Conservation (phyloP, 768 basidiomycete species). For the Boletus coccyginus region DNA sequence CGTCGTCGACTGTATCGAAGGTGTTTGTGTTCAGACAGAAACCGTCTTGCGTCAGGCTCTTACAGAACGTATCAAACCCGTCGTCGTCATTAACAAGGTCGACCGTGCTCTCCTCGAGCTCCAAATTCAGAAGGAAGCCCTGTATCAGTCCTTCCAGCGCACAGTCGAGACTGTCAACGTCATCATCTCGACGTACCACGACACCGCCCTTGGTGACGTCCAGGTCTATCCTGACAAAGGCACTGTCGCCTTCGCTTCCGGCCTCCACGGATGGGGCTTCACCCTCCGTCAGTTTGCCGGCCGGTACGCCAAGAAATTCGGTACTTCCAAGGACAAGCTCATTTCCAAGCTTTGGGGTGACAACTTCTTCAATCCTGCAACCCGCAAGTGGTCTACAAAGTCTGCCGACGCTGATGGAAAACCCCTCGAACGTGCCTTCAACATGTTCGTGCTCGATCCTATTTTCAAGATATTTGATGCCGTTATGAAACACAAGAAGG, state of each 20-base stretch:
- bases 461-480: slow-evolving; percentile 98
- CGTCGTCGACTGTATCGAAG: slow-evolving; percentile 99
- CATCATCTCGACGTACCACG: slow-evolving; percentile 97
- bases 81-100: slow-evolving; percentile 99
- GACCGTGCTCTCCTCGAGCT: slow-evolving; percentile 99
- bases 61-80: slow-evolving; percentile 98
- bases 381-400: slow-evolving; percentile 94
- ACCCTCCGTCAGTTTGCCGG: slow-evolving; percentile 95
- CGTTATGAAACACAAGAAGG: slow-evolving; percentile 99
- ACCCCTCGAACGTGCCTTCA: slow-evolving; percentile 96
- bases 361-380: slow-evolving; percentile 98
- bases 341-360: slow-evolving; percentile 98
- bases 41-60: slow-evolving; percentile 98
- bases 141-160: slow-evolving; percentile 97
- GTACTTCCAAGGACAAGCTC: slow-evolving; percentile 98
- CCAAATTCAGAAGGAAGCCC: slow-evolving; percentile 93
- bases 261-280: slow-evolving; percentile 99
- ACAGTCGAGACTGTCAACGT: slow-evolving; percentile 98
- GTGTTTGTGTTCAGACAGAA: slow-evolving; percentile 99
- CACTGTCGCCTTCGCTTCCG: slow-evolving; percentile 98
- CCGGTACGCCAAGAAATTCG: slow-evolving; percentile 97
- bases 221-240: slow-evolving; percentile 99
- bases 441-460: slow-evolving; percentile 96
- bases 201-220: slow-evolving; percentile 90
- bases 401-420: slow-evolving; percentile 75